Conservation (phyloP, 2,329 filamentous ascomycete genomes). For the Shiraia sp. region DNA sequence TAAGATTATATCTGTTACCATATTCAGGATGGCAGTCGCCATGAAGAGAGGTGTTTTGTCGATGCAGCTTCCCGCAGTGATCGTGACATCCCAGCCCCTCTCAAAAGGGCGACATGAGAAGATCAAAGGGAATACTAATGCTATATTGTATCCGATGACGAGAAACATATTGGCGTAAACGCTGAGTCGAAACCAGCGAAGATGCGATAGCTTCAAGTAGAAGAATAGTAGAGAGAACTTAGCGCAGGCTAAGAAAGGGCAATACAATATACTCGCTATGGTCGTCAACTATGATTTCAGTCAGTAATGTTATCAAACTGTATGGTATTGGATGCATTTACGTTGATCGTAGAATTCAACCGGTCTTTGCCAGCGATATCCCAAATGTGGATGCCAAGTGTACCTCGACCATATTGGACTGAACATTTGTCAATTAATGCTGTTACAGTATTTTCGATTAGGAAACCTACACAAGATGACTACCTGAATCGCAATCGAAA, state of each 20-base stretch:
- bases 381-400: slow-evolving; percentile 25
- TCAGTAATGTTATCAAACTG: neutral
- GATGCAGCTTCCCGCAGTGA: slow-evolving; percentile 18
- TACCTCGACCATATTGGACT: slow-evolving; percentile 16
- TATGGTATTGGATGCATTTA: neutral
- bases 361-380: slow-evolving; percentile 12
- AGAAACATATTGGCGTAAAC: slow-evolving; percentile 22
- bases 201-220: slow-evolving; percentile 17
- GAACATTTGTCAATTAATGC: neutral
- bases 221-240: slow-evolving; percentile 26
- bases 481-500: slow-evolving; percentile 13
- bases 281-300: slow-evolving; percentile 8
- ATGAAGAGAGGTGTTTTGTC: slow-evolving; percentile 23
- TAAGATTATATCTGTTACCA: slow-evolving; percentile 22
- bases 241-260: slow-evolving; percentile 17
- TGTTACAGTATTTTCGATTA: no score
- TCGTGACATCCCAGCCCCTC: slow-evolving; percentile 20
- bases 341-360: slow-evolving; percentile 15
- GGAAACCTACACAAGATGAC: slow-evolving; percentile 8
- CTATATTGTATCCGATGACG: slow-evolving; percentile 22
- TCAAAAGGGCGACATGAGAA: slow-evolving; percentile 24
- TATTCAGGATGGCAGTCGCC: slow-evolving; percentile 23
- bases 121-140: slow-evolving; percentile 21
- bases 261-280: slow-evolving; percentile 15
- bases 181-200: slow-evolving; percentile 14